Percentiles rank a stretch among this genome's conserved stretches.
Conservation (phyloP, 1,284 basidiomycete genomes). For the Melampsora abietis-canadensis region DNA sequence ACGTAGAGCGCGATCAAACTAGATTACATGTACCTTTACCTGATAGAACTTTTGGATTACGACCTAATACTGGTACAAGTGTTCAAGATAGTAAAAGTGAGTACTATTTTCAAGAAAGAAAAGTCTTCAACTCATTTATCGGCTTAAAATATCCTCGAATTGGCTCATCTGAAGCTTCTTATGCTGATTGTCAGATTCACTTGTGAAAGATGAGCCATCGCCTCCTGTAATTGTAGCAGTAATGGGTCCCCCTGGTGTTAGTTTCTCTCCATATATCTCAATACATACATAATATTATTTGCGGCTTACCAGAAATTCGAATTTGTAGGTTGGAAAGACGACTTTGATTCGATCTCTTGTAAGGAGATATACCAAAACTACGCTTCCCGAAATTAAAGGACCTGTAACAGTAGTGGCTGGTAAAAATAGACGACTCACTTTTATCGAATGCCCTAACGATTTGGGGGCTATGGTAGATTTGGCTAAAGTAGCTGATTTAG, state of each 20-base stretch:
- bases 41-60: constrained; percentile 70
- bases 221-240: constrained; percentile 95
- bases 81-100: constrained; percentile 44
- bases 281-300: background rate
- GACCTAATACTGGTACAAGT: background rate
- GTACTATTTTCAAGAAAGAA: background rate
- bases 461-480: constrained; percentile 97
- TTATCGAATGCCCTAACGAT: constrained; percentile 97
- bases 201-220: constrained; percentile 67
- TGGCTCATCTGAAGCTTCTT: background rate
- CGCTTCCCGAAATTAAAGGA: constrained; percentile 80
- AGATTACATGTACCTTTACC: constrained; percentile 93
- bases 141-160: constrained; percentile 44
- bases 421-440: constrained; percentile 86
- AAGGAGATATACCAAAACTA: constrained; percentile 89
- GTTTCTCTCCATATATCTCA: constrained; percentile 43
- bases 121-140: background rate
- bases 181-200: background rate
- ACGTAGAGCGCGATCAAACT: constrained; percentile 89
- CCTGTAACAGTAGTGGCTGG: constrained; percentile 91
- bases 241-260: constrained; percentile 89
- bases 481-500: constrained; percentile 91
- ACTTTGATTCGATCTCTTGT: constrained; percentile 90
- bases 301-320: background rate
- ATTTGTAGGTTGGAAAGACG: constrained; percentile 72